Percentiles rank a stretch among this genome's conserved stretches.
Evolutionary conservation across 495 filamentous ascomycete species (phyloP).

Genomic region (Penicillium odoratum): DNA sequence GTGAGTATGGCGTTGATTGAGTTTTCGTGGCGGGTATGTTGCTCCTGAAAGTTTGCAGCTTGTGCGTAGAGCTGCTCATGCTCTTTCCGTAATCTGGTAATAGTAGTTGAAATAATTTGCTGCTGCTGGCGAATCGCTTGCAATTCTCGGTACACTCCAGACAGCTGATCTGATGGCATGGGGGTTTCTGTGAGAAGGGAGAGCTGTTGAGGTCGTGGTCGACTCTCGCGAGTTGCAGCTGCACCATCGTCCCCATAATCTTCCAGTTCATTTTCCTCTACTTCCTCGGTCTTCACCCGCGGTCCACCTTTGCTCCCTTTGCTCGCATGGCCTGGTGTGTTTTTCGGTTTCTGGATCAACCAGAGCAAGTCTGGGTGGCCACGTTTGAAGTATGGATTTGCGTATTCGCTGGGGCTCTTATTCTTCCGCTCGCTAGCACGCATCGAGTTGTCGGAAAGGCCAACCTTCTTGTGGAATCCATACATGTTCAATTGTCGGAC

Average conservation of each 20-base stretch:
- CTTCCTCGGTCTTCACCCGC: constrained; percentile 70
- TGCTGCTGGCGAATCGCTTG: constrained; percentile 82
- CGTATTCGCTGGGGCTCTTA: constrained; percentile 97
- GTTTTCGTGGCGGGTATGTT: constrained; percentile 94
- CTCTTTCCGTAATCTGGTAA: constrained; percentile 75
- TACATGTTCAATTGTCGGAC: constrained; percentile 99
- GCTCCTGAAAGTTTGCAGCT: constrained; percentile 81
- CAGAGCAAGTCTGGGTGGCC: constrained; percentile 92
- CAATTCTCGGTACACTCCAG: constrained; percentile 75
- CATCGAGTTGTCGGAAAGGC: constrained; percentile 95
- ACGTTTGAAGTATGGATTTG: constrained; percentile 92
- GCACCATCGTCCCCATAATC: constrained; percentile 58
- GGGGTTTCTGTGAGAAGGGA: constrained; percentile 42
- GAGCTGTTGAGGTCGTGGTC: constrained; percentile 39
- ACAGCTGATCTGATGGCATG: constrained; percentile 76
- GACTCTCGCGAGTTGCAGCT: constrained; percentile 36
- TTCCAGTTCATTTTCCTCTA: constrained; percentile 65
- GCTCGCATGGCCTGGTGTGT: constrained; percentile 49
- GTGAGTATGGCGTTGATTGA: constrained; percentile 97
- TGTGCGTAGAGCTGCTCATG: constrained; percentile 89
- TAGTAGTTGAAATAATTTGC: constrained; percentile 73
- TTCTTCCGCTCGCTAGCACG: constrained; percentile 94
- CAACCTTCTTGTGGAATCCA: constrained; percentile 98
- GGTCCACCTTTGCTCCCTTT: constrained; percentile 49
- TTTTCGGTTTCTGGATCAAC: constrained; percentile 97